Evolutionary conservation across 495 filamentous ascomycete species (phyloP).

Genomic region (Aspergillus panamensis): DNA sequence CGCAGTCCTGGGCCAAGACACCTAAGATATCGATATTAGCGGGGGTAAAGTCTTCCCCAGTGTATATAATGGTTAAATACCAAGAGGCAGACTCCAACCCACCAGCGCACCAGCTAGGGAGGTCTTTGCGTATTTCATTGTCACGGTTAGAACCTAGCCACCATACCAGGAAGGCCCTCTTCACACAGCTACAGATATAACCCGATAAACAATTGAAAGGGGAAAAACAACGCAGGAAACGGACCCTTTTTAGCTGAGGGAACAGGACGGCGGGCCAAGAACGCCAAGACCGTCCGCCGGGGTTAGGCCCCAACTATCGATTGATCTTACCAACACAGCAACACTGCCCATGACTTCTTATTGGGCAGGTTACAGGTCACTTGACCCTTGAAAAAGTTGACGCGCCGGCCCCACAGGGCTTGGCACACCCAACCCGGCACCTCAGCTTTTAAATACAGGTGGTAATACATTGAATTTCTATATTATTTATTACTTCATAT

Average conservation of each 20-base stretch:
- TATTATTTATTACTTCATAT: too few species aligned
- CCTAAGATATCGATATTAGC: not conserved
- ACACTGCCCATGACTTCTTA: not conserved
- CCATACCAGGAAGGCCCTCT: not conserved
- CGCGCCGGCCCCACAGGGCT: too few species aligned
- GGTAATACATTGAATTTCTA: too few species aligned
- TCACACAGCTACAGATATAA: not conserved
- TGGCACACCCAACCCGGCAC: too few species aligned
- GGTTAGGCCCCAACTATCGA: not conserved
- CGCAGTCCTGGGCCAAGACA: not conserved
- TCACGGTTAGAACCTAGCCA: not conserved
- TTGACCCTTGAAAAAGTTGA: too few species aligned
- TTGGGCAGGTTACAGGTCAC: not conserved
- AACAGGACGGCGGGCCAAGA: not conserved
- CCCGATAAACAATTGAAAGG: not conserved
- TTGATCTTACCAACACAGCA: not conserved
- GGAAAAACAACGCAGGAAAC: not conserved
- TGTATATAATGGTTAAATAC: not conserved
- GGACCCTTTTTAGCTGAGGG: not conserved
- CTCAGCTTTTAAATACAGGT: too few species aligned
- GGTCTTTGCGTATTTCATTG: not conserved
- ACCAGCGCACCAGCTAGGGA: not conserved
- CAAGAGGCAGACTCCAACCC: not conserved
- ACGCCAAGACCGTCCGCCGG: not conserved
- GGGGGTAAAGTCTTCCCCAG: not conserved